These are phyloP conservation scores for Nicotiana noctiflora DNA, from an alignment of 257 asterid species.

Conservation along the genomic window DNA sequence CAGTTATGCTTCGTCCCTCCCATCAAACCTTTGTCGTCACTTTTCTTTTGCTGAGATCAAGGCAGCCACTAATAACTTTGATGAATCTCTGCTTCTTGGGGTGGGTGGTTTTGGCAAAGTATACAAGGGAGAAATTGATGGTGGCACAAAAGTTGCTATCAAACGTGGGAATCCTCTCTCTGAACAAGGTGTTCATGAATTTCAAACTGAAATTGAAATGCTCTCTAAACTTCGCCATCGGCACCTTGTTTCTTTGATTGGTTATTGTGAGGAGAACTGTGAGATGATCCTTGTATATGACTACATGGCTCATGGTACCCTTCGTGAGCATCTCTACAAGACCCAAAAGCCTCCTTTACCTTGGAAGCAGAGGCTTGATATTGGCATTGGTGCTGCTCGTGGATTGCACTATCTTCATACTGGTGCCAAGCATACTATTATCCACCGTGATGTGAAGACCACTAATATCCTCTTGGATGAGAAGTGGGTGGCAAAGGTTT, in stretches of 20 bases:
- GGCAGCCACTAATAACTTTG: conserved; percentile 73
- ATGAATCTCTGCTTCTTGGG: conserved; percentile 71
- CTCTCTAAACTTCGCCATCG: conserved; percentile 92
- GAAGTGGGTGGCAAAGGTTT: conserved; percentile 88
- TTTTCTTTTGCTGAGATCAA: conserved; percentile 81
- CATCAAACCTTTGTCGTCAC: conserved; percentile 81
- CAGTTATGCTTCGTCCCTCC: conserved; percentile 78
- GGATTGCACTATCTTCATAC: conserved; percentile 89
- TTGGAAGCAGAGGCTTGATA: conserved; percentile 91
- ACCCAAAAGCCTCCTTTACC: conserved; percentile 82
- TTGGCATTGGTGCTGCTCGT: conserved; percentile 84
- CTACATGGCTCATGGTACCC: conserved; percentile 84
- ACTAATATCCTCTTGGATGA: conserved; percentile 88
- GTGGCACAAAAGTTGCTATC: conserved; percentile 81
- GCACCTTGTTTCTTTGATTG: conserved; percentile 79
- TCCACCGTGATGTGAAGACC: conserved; percentile 89
- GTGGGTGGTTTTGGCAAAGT: conserved; percentile 93
- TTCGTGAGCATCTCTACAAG: conserved; percentile 84
- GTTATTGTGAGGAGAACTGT: conserved; percentile 82
- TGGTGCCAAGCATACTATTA: conserved; percentile 80
- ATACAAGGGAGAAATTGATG: conserved; percentile 74
- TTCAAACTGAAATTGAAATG: conserved; percentile 93
- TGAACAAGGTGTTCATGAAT: conserved; percentile 81
- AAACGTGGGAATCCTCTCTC: conserved; percentile 93
- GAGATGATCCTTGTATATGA: conserved; percentile 92